These are phyloP conservation scores for Sphaerulina vaccinii DNA, from an alignment of 2,329 filamentous ascomycete species.

Conservation along the genomic window DNA sequence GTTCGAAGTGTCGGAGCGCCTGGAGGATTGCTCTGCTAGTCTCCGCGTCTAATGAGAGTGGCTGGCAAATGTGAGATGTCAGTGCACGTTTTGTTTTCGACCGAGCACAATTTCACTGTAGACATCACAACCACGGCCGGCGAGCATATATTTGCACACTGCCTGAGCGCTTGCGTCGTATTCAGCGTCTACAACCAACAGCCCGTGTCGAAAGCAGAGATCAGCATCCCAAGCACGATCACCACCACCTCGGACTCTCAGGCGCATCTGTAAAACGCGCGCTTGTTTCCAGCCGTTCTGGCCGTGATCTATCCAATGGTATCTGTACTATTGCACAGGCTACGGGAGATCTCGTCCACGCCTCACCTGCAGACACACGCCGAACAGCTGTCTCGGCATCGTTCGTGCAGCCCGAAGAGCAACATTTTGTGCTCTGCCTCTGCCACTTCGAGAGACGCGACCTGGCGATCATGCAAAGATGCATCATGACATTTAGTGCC, in stretches of 20 bases:
- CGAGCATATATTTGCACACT: not conserved
- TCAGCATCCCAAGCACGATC: not conserved
- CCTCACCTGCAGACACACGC: not conserved
- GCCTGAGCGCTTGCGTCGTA: not conserved
- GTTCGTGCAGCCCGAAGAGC: not conserved
- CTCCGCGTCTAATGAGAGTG: not conserved
- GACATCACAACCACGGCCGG: not conserved
- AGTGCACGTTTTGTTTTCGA: not conserved
- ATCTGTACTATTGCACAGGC: not conserved
- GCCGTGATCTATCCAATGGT: not conserved
- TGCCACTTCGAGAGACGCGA: not conserved
- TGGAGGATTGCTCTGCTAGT: not conserved
- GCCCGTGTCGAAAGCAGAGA: not conserved
- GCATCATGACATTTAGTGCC: conserved; percentile 1
- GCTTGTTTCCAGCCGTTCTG: not conserved
- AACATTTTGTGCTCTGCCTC: not conserved
- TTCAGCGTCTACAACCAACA: not conserved
- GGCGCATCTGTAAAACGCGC: not conserved
- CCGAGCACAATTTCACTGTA: not conserved
- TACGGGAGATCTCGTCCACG: not conserved
- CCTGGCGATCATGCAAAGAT: not conserved
- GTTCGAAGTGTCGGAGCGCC: not conserved
- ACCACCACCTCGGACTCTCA: not conserved
- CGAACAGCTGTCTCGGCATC: not conserved
- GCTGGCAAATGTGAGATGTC: not conserved